Conservation (phyloP, 129 eudicot genomes). For the Pulicaria dysenterica region DNA sequence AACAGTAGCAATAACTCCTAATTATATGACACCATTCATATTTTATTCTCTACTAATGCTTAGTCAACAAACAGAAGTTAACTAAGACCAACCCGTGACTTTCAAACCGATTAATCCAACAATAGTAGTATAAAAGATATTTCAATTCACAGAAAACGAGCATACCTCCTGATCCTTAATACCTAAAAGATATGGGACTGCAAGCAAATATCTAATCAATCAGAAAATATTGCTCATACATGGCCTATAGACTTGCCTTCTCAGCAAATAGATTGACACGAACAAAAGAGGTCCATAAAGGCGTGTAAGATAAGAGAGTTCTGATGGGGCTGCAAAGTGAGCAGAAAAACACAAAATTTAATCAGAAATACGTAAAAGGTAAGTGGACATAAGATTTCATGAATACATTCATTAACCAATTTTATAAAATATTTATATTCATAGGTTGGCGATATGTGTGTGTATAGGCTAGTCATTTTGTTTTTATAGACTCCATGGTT, state of each 20-base stretch:
- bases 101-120: too few relatives aligned
- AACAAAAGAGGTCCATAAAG: constrained; percentile 96
- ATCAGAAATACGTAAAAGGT: constrained; percentile 8
- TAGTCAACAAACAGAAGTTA: too few relatives aligned
- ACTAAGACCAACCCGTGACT: too few relatives aligned
- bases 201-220: constrained; percentile 13
- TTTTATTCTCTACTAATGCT: too few relatives aligned
- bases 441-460: not conserved
- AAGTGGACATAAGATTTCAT: constrained; percentile 7
- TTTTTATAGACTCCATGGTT: constrained; percentile 4
- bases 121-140: constrained; percentile 19
- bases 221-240: constrained; percentile 21
- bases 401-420: constrained; percentile 12
- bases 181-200: constrained; percentile 34
- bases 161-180: constrained; percentile 15
- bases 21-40: too few relatives aligned
- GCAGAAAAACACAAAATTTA: constrained; percentile 30
- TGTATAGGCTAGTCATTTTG: not conserved
- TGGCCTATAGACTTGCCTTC: constrained; percentile 62
- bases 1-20: too few relatives aligned
- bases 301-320: constrained; percentile 94
- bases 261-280: constrained; percentile 96
- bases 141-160: constrained; percentile 16
- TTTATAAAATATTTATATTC: constrained; percentile 2
- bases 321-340: constrained; percentile 91